Base-by-base conservation (phyloP, 2,329 filamentous ascomycete genomes). In the Parastagonospora nodorum region DNA sequence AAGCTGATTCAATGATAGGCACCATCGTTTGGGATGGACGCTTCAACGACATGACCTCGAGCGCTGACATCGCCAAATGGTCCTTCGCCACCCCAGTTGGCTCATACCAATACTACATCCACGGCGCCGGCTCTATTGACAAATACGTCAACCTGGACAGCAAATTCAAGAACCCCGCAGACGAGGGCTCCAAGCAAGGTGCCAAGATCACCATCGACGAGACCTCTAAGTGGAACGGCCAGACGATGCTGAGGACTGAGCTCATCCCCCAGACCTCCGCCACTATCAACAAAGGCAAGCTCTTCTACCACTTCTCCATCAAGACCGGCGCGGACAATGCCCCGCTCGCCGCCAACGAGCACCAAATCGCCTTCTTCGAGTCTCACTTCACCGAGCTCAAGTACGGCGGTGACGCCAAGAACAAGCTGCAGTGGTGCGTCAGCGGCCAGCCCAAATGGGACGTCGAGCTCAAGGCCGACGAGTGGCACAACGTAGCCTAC, bases 401-500 rank as follows among this genome's bases (percentile, higher is more conserved):
- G 78, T 84, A 83, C 50, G 88, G 78, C 27, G 74, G 75, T 33
- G 63, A 68, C 3, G 80, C 78, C 40, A 77, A 79, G 50, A 75
- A 75, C 29, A 80, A 81, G 54, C 78, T 90, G 48, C 82, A 84
- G 57, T 90, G 87, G 85, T 82, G 84, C 68, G 83, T 85, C 6
- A 78, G 79, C 51, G 81, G 84, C 16, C 74, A 79, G 57, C 81
- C 80, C 29, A 75, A 88, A 61, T 90, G 87, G 86, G 82, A 80
- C 56, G 79, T 80, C 2, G 77, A 82, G 55, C 85, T 87, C 68
- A 78, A 78, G 39, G 78, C 86, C 1, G 83, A 80, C 37, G 82
- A 86, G 12, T 90, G 87, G 88, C 87, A 90, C 73, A 91, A 91
- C 69, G 80, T 89, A 62, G 88, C 87, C 41, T 90, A 89, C 66